Base-by-base conservation (phyloP, 345 rosid genomes). In the Arabis hirsuta region DNA sequence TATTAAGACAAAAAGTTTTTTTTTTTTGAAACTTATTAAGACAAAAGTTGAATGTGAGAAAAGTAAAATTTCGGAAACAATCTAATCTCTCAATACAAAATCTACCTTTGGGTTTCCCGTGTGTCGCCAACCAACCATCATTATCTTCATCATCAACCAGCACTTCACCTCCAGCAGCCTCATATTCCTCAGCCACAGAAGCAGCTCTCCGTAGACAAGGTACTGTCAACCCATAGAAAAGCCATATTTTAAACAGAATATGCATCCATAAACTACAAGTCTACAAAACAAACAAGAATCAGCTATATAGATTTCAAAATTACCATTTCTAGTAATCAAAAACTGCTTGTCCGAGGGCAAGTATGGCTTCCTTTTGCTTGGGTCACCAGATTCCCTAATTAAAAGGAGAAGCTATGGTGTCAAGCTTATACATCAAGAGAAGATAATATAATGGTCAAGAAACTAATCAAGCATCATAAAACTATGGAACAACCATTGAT, bases 91-190 rank as follows among this genome's bases (percentile, higher is more conserved):
- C 38, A 44, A 38, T 45, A 27, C 29, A 61, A 60, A 60, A 10
- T 22, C 3, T 58, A 92, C 99, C 98, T 92, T 83, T 90, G 1
- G 97, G 99, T 79, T 85, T 90, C 65, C 99, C 99, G 67, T 96
- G 98, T 44, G 99, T 96, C 2, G 99, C 99, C 58, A 90, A 76
- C 99, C 98, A 96, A 69, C 97, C 99, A 74, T 96, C 98, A 78
- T 88, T 78, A 66, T 96, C 98, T 81, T 96, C 99, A 81, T 87
- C 82, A 73, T 96, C 99, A 66, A 92, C 87, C 65, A 90, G 81
- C 76, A 95, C 83, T 84, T 95, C 98, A 46, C 97, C 99, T 74
- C 99, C 96, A 27, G 94, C 87, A 76, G 96, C 95, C 80, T 90
- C 96, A 50, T 95, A 95, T 56, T 95, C 99, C 76, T 91, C 96